phyloP scores from a whole-genome alignment of 2,329 filamentous ascomycete species.

The Colletotrichum sp. region DNA sequence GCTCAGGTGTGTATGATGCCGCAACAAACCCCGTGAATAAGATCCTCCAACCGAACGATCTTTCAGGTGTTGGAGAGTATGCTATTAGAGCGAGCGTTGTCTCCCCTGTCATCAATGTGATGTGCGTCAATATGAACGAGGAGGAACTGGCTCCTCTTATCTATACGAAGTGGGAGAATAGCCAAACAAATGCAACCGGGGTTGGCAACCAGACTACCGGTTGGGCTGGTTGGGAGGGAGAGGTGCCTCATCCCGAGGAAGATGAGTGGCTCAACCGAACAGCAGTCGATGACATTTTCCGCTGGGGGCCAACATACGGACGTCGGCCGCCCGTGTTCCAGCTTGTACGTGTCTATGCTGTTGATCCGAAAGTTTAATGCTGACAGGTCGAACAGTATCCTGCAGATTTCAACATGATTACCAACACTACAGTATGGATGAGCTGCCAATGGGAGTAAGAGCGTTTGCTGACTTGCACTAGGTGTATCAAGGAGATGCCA shows the following conservation, averaged over 20 bases:
- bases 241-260: constrained; percentile 38
- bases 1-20: constrained; percentile 63
- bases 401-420: constrained; percentile 68
- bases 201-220: constrained; percentile 34
- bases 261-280: constrained; percentile 58
- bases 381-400: constrained; percentile 50
- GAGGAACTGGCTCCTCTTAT: constrained; percentile 69
- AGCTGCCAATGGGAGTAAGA: not conserved
- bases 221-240: constrained; percentile 39
- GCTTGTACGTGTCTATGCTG: constrained; percentile 38
- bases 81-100: constrained; percentile 71
- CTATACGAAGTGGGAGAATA: constrained; percentile 62
- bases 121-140: constrained; percentile 71
- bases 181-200: constrained; percentile 37
- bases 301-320: constrained; percentile 61
- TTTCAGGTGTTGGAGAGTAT: constrained; percentile 73
- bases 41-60: constrained; percentile 72
- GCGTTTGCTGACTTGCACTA: constrained; percentile 26
- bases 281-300: constrained; percentile 72
- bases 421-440: constrained; percentile 45
- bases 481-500: constrained; percentile 48
- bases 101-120: constrained; percentile 72
- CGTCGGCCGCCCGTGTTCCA: constrained; percentile 60
- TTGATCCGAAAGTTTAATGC: not conserved
- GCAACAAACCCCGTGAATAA: constrained; percentile 64